Conservation (phyloP, 2,329 filamentous ascomycete species). For the Leptosphaerulina australis region DNA sequence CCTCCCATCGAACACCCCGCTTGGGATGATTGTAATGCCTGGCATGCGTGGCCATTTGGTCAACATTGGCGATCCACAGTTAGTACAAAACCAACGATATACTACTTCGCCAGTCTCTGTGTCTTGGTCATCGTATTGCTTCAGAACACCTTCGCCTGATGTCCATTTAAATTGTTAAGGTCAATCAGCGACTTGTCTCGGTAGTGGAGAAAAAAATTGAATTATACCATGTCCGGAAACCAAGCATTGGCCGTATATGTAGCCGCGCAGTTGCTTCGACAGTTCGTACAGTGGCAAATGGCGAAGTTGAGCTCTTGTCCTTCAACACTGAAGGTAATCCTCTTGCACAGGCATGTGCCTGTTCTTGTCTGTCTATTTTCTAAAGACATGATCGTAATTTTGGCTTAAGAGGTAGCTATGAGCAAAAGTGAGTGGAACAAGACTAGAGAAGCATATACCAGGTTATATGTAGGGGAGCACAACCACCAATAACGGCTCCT, state of each 20-base stretch:
- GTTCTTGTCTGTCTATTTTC: not conserved
- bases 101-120: slow-evolving; percentile 16
- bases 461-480: not conserved
- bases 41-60: slow-evolving; percentile 12
- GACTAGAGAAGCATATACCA: not conserved
- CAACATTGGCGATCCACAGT: slow-evolving; percentile 16
- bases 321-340: slow-evolving; percentile 1
- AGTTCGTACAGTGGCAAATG: slow-evolving; percentile 13
- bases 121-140: slow-evolving; percentile 12
- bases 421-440: not conserved
- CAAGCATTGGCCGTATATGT: slow-evolving; percentile 14
- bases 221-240: slow-evolving; percentile 7
- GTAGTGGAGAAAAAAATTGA: not conserved
- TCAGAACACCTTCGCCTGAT: slow-evolving; percentile 2
- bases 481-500: not conserved
- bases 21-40: slow-evolving; percentile 9
- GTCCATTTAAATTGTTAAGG: slow-evolving; percentile 9
- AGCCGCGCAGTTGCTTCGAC: slow-evolving; percentile 7
- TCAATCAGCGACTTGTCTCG: not conserved
- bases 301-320: slow-evolving; percentile 13
- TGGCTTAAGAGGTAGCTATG: no score
- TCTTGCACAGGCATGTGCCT: slow-evolving; percentile 14
- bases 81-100: slow-evolving; percentile 8
- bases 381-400: not conserved
- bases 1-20: slow-evolving; percentile 10